These are phyloP conservation scores for Coniochaeta ligniaria DNA, from an alignment of 2,329 filamentous ascomycete genomes.

Conservation along the genomic window DNA sequence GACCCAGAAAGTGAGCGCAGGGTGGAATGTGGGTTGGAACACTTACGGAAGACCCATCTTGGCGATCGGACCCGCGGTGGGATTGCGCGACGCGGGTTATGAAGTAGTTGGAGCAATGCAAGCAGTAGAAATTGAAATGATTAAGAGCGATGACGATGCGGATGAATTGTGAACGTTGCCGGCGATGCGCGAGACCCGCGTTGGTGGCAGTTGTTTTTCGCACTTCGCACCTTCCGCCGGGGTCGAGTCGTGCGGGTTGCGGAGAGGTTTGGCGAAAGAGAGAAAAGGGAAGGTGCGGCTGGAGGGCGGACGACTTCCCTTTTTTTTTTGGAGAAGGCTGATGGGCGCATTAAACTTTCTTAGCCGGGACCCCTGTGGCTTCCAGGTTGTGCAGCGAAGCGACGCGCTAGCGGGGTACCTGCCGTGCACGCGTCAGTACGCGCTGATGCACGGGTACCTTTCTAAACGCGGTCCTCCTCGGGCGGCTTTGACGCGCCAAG, in stretches of 20 bases:
- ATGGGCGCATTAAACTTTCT: background rate
- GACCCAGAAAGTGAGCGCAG: background rate
- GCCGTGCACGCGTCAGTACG: background rate
- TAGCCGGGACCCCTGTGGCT: background rate
- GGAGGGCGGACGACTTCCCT: constrained; percentile 10
- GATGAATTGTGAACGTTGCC: background rate
- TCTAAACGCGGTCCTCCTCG: background rate
- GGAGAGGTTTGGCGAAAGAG: constrained; percentile 12
- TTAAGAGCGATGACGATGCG: background rate
- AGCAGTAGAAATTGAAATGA: background rate
- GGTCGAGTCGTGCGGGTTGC: constrained; percentile 15
- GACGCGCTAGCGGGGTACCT: constrained; percentile 1
- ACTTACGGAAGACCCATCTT: constrained; percentile 22
- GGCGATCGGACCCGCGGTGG: background rate
- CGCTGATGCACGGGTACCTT: background rate
- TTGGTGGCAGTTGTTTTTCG: background rate
- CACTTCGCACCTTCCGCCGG: background rate
- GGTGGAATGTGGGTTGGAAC: background rate
- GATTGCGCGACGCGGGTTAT: constrained; percentile 2
- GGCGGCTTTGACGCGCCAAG: background rate
- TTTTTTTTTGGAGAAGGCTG: constrained; percentile 12
- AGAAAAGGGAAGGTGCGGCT: constrained; percentile 12
- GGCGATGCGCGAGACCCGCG: background rate
- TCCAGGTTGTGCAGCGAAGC: background rate
- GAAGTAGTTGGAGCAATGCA: background rate